These are phyloP conservation scores for Escallonia rubra DNA, from an alignment of 129 eudicot genomes.

Conservation along the genomic window DNA sequence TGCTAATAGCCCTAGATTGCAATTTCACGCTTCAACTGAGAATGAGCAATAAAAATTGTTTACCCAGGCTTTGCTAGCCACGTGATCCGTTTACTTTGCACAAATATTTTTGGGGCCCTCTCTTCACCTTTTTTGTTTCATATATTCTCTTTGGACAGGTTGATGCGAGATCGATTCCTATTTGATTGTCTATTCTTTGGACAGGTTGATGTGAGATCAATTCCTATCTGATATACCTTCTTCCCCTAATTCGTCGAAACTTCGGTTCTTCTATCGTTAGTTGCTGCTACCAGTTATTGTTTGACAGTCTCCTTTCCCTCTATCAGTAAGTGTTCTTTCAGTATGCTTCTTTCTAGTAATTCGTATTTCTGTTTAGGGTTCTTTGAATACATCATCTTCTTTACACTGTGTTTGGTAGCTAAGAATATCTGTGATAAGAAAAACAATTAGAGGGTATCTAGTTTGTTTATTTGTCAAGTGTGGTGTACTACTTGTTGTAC, in stretches of 20 bases:
- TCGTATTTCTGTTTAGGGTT: not conserved
- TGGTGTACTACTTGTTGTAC: not conserved
- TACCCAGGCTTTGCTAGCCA: no score
- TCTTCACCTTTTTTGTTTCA: not conserved
- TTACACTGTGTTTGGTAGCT: no score
- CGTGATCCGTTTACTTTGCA: no score
- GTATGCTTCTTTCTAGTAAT: not conserved
- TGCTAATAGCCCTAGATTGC: no score
- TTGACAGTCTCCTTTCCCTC: not conserved
- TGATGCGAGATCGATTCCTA: no score
- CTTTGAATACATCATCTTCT: not conserved
- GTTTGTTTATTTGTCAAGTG: not conserved
- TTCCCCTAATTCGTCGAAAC: constrained; percentile 9
- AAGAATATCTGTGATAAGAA: not conserved
- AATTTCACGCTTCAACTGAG: no score
- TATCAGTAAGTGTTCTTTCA: not conserved
- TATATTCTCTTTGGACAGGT: not conserved
- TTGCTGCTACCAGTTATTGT: not conserved
- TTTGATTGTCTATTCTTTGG: no score
- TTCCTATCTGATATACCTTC: no score
- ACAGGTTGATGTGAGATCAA: not conserved
- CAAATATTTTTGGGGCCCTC: not conserved
- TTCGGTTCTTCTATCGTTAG: not conserved
- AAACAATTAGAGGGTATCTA: not conserved
- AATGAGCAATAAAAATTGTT: no score